Base-by-base conservation (phyloP, 2,329 filamentous ascomycete genomes). In the Hypoxylon sp. region DNA sequence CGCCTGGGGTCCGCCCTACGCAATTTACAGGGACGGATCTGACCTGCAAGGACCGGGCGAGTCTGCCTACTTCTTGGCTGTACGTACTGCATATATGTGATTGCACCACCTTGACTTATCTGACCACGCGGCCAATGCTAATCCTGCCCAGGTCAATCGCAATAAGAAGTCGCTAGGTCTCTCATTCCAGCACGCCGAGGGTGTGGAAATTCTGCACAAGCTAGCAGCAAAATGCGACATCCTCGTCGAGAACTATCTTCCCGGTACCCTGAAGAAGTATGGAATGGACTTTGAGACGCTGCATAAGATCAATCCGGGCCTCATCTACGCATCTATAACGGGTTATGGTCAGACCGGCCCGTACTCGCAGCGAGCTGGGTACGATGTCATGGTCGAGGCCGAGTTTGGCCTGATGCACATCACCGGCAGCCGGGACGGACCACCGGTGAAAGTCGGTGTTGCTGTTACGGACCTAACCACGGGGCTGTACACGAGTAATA, bases 401-500 rank as follows among this genome's bases (percentile, higher is more conserved):
- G 95, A 98, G 73, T 93, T 99, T 77, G 95, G 95, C 0, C 78
- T 99, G 54, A 99, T 99, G 95, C 95, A 99, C 77, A 98, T 99
- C 68, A 99, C 95, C 0, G 95, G 95, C 26, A 84, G 85, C 60
- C 84, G 93, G 53, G 90, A 96, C 68, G 92, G 94, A 0, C 89
- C 92, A 1, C 95, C 95, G 0, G 95, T 97, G 33, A 99, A 99
- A 77, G 95, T 99, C 2, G 95, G 95, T 15, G 95, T 99, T 2
- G 95, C 95, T 1, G 95, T 99, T 3, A 98, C 95, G 0, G 95
- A 99, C 75, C 78, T 99, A 47, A 98, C 95, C 0, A 98, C 95
- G 0, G 95, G 95, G 0, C 78, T 99, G 3, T 99, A 99, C 76
- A 95, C 94, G 1, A 93, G 90, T 67, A 98, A 98, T 75, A 89